A percentile compares a stretch with the other conserved stretches of the same genome.
phyloP scores from a whole-genome alignment of 441 rosid genomes.

The Jatropha podagrica region DNA sequence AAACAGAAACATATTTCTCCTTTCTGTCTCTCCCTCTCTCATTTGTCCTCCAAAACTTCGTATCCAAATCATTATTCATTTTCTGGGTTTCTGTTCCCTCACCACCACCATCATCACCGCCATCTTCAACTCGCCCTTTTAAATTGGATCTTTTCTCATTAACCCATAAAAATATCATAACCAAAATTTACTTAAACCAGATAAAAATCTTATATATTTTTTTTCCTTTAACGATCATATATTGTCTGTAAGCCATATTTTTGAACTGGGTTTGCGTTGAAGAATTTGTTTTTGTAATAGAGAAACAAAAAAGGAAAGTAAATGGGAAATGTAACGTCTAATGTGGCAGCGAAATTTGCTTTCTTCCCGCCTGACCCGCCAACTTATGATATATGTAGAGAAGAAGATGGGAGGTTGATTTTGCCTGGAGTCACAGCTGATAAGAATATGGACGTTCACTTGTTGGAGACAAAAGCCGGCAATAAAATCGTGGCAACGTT shows the following conservation, averaged over 20 bases:
- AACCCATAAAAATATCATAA: constrained; percentile 26
- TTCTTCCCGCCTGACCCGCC: constrained; percentile 97
- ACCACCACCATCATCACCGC: constrained; percentile 6
- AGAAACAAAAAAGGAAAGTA: neutral
- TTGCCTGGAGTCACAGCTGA: constrained; percentile 70
- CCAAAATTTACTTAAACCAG: neutral
- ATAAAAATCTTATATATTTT: neutral
- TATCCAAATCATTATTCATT: neutral
- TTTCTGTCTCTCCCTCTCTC: neutral
- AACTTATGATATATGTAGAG: constrained; percentile 60
- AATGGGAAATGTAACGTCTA: constrained; percentile 95
- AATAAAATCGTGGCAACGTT: constrained; percentile 82
- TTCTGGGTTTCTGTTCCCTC: constrained; percentile 31
- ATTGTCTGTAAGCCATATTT: neutral
- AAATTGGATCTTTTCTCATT: constrained; percentile 49
- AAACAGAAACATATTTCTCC: neutral
- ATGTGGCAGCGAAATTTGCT: constrained; percentile 93
- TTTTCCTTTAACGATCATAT: too few relatives aligned
- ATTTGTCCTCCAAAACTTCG: neutral
- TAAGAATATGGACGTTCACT: constrained; percentile 74
- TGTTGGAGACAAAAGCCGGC: constrained; percentile 74
- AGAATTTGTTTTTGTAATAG: neutral
- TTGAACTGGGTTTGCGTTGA: constrained; percentile 13
- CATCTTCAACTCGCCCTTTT: constrained; percentile 43
- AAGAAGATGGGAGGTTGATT: constrained; percentile 59